Conservation (phyloP, 441 rosid genomes). For the Jatropha multifida region DNA sequence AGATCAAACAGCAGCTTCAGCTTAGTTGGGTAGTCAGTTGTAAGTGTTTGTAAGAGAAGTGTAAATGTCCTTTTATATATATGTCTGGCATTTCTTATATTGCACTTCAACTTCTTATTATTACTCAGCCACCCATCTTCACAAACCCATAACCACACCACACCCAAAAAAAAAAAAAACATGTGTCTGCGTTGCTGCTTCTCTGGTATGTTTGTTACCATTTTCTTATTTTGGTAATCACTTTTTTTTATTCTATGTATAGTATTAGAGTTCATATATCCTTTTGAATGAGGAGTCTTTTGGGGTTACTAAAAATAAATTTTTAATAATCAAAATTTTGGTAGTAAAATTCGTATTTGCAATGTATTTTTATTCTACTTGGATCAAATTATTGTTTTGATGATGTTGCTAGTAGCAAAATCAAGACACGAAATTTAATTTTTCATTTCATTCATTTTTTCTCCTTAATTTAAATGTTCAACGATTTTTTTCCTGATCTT, state of each 20-base stretch:
- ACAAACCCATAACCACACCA: not conserved
- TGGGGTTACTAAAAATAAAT: no score
- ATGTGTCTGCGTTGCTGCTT: slow-evolving; percentile 14
- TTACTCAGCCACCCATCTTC: slow-evolving; percentile 5
- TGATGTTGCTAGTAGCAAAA: not conserved
- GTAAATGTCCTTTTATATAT: no score
- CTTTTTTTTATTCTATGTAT: not conserved
- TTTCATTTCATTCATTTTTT: no score
- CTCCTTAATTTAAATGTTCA: no score
- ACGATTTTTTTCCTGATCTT: no score
- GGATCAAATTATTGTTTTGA: not conserved
- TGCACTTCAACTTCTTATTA: slow-evolving; percentile 23
- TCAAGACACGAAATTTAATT: no score
- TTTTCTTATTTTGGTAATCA: not conserved
- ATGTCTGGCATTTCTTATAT: slow-evolving; percentile 26
- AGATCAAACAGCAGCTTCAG: slow-evolving; percentile 44
- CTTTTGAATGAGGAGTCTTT: not conserved
- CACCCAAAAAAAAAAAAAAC: not conserved
- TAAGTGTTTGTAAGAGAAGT: not conserved
- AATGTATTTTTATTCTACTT: not conserved
- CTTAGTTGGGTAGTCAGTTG: slow-evolving; percentile 41
- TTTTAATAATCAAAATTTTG: no score
- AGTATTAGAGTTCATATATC: not conserved
- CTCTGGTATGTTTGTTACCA: slow-evolving; percentile 22
- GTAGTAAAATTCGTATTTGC: not conserved